These are phyloP conservation scores for Triticum aestivum DNA, from an alignment of 176 grass and related monocot genomes.

Conservation along the genomic window IWGSC_CS_RefSeq_v2.1 NC_057797.1:674864314-674864813, in stretches of 20 bases:
- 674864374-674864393: background rate
- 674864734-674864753: constrained; percentile 93
- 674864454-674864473: background rate
- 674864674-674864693: background rate
- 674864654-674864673: background rate
- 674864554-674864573: background rate
- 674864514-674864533: background rate
- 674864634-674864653: background rate
- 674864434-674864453: background rate
- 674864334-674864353: background rate
- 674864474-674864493: background rate
- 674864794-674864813: constrained; percentile 84
- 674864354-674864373: constrained; percentile 17
- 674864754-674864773: constrained; percentile 94
- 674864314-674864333: constrained; percentile 11
- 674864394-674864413: background rate
- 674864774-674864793: constrained; percentile 75
- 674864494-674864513: background rate
- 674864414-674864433: background rate
- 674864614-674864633: background rate
- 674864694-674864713: background rate
- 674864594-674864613: background rate
- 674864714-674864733: constrained; percentile 26
- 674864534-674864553: background rate
- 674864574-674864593: background rate